These are phyloP conservation scores for Daldinia sp. DNA, from an alignment of 2,329 filamentous ascomycete species.

Conservation along the genomic window DNA sequence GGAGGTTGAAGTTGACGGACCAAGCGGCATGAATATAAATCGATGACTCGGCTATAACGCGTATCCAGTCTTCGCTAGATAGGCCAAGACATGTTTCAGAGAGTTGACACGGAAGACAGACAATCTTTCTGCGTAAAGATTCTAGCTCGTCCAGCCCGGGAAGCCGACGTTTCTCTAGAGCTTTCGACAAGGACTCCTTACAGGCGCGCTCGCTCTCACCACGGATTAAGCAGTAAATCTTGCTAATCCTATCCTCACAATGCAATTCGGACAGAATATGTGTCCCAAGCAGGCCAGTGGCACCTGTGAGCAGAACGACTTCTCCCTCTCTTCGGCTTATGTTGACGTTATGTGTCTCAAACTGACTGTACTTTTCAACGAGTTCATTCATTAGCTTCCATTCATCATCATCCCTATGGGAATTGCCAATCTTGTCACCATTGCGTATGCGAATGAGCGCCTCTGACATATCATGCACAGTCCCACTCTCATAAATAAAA, in stretches of 20 bases:
- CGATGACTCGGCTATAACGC: constrained; percentile 58
- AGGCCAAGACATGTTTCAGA: constrained; percentile 63
- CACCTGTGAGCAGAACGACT: constrained; percentile 48
- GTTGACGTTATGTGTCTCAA: constrained; percentile 15
- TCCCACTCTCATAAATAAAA: constrained; percentile 70
- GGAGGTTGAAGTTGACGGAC: constrained; percentile 73
- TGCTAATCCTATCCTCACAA: constrained; percentile 52
- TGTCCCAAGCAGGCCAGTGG: constrained; percentile 57
- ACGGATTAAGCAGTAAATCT: constrained; percentile 69
- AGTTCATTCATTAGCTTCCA: constrained; percentile 47
- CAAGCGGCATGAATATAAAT: constrained; percentile 73
- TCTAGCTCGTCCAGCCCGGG: constrained; percentile 28
- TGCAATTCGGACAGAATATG: constrained; percentile 63
- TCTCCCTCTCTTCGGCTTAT: constrained; percentile 23
- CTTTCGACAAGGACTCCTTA: constrained; percentile 58
- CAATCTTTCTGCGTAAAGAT: constrained; percentile 53
- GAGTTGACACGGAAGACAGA: constrained; percentile 63
- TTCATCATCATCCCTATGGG: constrained; percentile 26
- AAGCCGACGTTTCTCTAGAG: constrained; percentile 53
- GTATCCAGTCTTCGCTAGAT: constrained; percentile 53
- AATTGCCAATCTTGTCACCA: background rate
- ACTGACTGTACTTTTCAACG: constrained; percentile 48
- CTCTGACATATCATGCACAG: constrained; percentile 53
- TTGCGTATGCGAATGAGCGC: constrained; percentile 41
- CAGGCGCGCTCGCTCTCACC: constrained; percentile 58